phyloP scores from a whole-genome alignment of 768 basidiomycete genomes.

The Lentinula boryana region DNA sequence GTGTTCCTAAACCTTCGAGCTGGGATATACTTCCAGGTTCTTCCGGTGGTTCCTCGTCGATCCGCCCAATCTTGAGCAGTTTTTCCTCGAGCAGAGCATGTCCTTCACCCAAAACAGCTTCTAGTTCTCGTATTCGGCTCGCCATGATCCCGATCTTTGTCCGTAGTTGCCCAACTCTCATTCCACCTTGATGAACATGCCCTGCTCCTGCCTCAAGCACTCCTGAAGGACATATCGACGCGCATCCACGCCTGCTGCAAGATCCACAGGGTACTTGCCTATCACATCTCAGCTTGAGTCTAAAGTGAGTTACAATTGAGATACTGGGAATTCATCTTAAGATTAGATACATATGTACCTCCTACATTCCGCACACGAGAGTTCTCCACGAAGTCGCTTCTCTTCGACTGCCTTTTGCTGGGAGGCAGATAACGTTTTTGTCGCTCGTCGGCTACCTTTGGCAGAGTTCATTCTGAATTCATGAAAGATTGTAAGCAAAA shows the following conservation, averaged over 20 bases:
- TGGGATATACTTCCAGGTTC: not conserved
- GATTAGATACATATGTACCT: not conserved
- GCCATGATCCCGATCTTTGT: constrained; percentile 4
- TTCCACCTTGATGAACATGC: constrained; percentile 3
- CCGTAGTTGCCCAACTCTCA: constrained; percentile 1
- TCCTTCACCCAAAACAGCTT: constrained; percentile 2
- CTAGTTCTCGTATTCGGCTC: not conserved
- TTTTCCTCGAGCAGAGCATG: constrained; percentile 3
- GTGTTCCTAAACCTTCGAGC: constrained; percentile 1
- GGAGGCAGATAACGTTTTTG: not conserved
- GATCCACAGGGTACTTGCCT: not conserved
- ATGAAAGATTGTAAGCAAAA: not conserved
- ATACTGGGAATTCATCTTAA: not conserved
- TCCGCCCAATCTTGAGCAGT: not conserved
- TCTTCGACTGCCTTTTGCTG: constrained; percentile 1
- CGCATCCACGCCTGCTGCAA: constrained; percentile 1
- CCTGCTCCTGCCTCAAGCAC: constrained; percentile 1
- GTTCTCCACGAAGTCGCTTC: constrained; percentile 2
- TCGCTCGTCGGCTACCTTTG: not conserved
- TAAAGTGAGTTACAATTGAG: not conserved
- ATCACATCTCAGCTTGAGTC: constrained; percentile 4
- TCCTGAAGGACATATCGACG: constrained; percentile 3
- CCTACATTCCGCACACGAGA: not conserved
- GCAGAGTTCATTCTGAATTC: not conserved
- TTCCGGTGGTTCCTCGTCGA: not conserved